These are phyloP conservation scores for Acanthamoeba lugdunensis DNA, from an alignment of 208 protist species.

Conservation along the genomic window DNA sequence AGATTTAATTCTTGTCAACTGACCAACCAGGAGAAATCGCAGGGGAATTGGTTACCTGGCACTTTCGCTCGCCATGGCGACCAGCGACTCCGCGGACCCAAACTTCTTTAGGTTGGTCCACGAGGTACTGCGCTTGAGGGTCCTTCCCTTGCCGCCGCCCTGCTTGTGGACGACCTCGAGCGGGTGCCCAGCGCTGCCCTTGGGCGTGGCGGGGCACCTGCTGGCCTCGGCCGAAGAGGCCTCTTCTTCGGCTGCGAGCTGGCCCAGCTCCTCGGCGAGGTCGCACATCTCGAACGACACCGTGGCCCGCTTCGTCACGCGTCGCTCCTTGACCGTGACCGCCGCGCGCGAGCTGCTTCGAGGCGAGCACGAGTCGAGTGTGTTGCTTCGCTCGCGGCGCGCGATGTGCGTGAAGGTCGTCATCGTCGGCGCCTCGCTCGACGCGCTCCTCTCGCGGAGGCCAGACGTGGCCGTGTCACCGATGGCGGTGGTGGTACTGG, in stretches of 20 bases:
- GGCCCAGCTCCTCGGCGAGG: neutral
- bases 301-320: neutral
- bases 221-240: neutral
- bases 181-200: neutral
- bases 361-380: neutral
- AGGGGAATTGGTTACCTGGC: neutral
- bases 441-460: neutral
- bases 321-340: neutral
- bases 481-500: too few species aligned
- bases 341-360: neutral
- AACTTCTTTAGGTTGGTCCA: conserved; percentile 13
- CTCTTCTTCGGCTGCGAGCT: neutral
- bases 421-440: neutral
- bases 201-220: neutral
- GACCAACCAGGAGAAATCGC: too few species aligned
- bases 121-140: neutral
- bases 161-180: neutral
- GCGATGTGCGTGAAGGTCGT: neutral
- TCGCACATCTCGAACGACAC: neutral
- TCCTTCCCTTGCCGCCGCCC: neutral
- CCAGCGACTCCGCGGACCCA: neutral
- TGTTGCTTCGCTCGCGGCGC: neutral
- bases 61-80: neutral
- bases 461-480: neutral
- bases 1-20: neutral